Evolutionary conservation across 257 asterid species (phyloP), one percentile per base, ranked within the genome.

Genomic region (Buddleja alternifolia): DNA sequence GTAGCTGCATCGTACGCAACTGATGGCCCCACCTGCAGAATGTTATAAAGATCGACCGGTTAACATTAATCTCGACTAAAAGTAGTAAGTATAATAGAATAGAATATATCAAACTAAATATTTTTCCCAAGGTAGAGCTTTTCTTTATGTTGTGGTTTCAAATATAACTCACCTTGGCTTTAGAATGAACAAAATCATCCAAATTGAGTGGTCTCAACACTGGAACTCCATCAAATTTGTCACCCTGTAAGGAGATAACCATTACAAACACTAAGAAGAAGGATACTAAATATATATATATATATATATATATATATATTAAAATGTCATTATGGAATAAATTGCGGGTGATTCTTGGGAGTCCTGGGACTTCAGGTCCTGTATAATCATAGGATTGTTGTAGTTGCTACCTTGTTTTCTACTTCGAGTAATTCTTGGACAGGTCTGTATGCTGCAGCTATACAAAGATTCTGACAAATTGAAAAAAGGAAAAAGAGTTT

Each of bases 1-100:
- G 90, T 90, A 15, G 92, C 81, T 25, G 99, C 99, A 67, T 94
- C 97, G 46, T 84, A 91, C n/a, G 99, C 96, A 63, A 94, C 99
- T 10, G 99, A 94, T 8, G 99, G 97, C 21, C 99, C 99, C 66
- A 94, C 34, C 34, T 29, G 34, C 34, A 29, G 34, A 29, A 29
- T 29, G 5, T 29, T 29, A 29, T 29, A 29, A 29, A 29, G 34
- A 29, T 29, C 34, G 5, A 29, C 2, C 34, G 5, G 34, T 29
- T 29, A 5, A 2, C 34, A 29, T 29, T 29, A 29, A 29, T 29
- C 34, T 29, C 34, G 34, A 29, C 34, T 29, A 29, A 29, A n/a
- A n/a, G n/a, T n/a, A n/a, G n/a, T n/a, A n/a, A n/a, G n/a, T n/a
- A n/a, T n/a, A n/a, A n/a, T n/a, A n/a, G n/a, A n/a, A n/a, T n/a